Evolutionary conservation across 495 filamentous ascomycete species (phyloP).

Genomic region (Choiromyces venosus): DNA sequence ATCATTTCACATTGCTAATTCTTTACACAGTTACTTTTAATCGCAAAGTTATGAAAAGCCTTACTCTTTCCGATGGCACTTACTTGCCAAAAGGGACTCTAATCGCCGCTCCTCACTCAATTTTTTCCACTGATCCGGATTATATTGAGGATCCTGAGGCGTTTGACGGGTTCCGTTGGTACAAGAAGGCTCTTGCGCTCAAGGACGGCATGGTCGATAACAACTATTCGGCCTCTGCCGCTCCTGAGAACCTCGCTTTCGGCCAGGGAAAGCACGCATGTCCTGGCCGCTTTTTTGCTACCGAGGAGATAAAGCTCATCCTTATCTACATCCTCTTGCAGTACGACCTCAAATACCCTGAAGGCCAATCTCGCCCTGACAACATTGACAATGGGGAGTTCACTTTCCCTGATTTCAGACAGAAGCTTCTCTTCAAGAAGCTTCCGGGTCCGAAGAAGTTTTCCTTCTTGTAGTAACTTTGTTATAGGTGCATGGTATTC

Average conservation of each 20-base stretch:
- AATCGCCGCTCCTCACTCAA: conserved; percentile 38
- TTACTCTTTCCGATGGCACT: conserved; percentile 48
- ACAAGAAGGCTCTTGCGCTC: conserved; percentile 44
- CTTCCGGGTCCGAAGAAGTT: conserved; percentile 6
- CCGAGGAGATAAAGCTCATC: conserved; percentile 50
- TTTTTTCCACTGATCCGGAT: conserved; percentile 13
- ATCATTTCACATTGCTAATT: background rate
- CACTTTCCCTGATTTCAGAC: conserved; percentile 40
- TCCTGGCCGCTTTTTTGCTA: conserved; percentile 54
- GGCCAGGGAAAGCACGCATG: conserved; percentile 53
- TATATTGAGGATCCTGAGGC: conserved; percentile 42
- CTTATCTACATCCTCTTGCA: conserved; percentile 46
- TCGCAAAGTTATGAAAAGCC: conserved; percentile 44
- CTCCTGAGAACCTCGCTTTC: conserved; percentile 48
- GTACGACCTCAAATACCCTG: conserved; percentile 49
- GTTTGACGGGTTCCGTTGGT: conserved; percentile 55
- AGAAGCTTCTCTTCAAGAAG: conserved; percentile 43
- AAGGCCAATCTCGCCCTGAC: conserved; percentile 45
- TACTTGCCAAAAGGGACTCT: conserved; percentile 45
- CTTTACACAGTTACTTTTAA: conserved; percentile 44
- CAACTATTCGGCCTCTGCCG: conserved; percentile 48
- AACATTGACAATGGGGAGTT: conserved; percentile 44
- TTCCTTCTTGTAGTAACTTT: conserved; percentile 12
- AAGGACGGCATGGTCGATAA: conserved; percentile 38
- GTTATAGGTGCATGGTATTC: background rate